Evolutionary conservation across 169 alveolate genomes (phyloP).

Genomic region (Plasmodium yoelii): DNA sequence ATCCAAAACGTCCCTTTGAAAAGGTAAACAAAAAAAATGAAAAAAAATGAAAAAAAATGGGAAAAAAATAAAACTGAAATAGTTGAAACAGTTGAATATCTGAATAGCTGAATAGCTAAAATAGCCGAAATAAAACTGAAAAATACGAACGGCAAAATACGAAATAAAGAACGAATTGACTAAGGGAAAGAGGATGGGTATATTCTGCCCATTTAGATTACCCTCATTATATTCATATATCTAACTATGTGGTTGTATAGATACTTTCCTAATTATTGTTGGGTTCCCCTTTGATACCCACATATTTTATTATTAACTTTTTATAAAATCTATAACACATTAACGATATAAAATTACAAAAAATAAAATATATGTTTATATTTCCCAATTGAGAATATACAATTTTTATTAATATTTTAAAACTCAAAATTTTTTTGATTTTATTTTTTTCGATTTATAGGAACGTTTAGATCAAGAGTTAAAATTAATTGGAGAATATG

Average conservation of each 20-base stretch:
- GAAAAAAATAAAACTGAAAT: no score
- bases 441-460: constrained; percentile 75
- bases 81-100: no score
- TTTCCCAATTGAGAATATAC: neutral
- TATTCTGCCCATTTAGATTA: no score
- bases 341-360: no score
- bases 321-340: no score
- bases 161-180: no score
- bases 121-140: no score
- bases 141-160: no score
- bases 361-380: neutral
- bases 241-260: neutral
- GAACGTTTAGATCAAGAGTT: constrained; percentile 96
- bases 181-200: no score
- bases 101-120: no score
- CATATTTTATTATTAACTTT: no score
- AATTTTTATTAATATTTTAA: neutral
- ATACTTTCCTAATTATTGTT: neutral
- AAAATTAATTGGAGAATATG: constrained; percentile 98
- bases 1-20: constrained; percentile 97
- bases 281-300: no score
- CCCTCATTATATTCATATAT: neutral
- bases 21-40: constrained; percentile 85
- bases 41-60: neutral
- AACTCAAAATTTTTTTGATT: neutral